These are phyloP conservation scores for Torulaspora delbrueckii DNA, from an alignment of 805 yeast genomes.

Conservation along the genomic window DNA sequence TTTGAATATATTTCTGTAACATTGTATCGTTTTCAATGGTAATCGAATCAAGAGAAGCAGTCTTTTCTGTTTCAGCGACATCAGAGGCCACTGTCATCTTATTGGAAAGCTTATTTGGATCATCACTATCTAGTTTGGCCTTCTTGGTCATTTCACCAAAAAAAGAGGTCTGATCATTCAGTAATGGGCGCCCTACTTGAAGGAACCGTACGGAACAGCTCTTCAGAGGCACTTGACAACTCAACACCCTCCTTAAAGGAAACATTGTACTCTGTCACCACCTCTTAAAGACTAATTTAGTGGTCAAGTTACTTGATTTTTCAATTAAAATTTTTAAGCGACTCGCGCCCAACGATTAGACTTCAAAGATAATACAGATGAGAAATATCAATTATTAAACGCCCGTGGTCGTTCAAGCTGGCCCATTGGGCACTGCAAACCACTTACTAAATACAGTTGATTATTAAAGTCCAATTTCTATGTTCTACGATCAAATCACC, in stretches of 20 bases:
- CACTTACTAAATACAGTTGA: background rate
- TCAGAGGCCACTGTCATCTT: slow-evolving; percentile 23
- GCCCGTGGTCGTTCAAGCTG: background rate
- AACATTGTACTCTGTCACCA: slow-evolving; percentile 2
- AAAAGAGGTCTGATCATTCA: slow-evolving; percentile 12
- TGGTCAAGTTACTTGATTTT: background rate
- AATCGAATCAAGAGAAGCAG: slow-evolving; percentile 24
- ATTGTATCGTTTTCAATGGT: slow-evolving; percentile 34
- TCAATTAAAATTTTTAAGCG: slow-evolving; percentile 1
- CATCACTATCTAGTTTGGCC: slow-evolving; percentile 16
- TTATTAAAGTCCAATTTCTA: background rate
- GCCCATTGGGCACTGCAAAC: background rate
- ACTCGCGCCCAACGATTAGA: background rate
- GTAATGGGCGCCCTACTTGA: slow-evolving; percentile 8
- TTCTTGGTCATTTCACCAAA: slow-evolving; percentile 28
- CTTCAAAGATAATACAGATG: background rate
- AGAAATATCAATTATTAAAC: slow-evolving; percentile 4
- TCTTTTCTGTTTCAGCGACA: slow-evolving; percentile 19
- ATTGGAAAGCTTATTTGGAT: slow-evolving; percentile 22
- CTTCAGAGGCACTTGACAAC: slow-evolving; percentile 3
- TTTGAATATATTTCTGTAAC: slow-evolving; percentile 48
- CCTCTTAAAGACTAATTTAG: background rate
- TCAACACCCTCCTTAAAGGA: slow-evolving; percentile 4
- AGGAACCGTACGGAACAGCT: slow-evolving; percentile 4
- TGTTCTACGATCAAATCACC: slow-evolving; percentile 9